Evolutionary conservation across 371 early-diverging fungal genomes (phyloP).

Genomic region (Saksenaea vasiformis): DNA sequence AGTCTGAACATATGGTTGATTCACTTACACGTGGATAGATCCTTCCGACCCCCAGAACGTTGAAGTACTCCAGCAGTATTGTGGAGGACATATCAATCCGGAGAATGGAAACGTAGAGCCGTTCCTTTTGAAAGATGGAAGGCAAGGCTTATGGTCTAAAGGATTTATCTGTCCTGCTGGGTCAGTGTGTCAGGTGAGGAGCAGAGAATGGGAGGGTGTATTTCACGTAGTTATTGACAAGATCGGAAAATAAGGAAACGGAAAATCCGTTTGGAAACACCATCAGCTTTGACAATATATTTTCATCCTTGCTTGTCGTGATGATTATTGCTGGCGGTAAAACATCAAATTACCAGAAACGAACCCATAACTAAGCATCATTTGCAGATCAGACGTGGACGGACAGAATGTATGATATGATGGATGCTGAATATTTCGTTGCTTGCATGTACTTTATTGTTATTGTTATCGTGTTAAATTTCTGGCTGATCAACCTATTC

Average conservation of each 20-base stretch:
- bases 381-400: conserved; percentile 69
- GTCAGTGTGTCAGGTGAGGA: conserved; percentile 51
- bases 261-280: conserved; percentile 53
- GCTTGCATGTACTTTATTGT: conserved; percentile 63
- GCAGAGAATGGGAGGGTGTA: neutral
- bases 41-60: conserved; percentile 30
- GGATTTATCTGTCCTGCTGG: conserved; percentile 61
- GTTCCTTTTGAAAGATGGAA: conserved; percentile 26
- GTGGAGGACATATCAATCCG: conserved; percentile 43
- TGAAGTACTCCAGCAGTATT: conserved; percentile 44
- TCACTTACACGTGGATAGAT: conserved; percentile 21
- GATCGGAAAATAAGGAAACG: conserved; percentile 32
- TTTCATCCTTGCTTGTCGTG: conserved; percentile 59
- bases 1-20: neutral
- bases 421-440: conserved; percentile 65
- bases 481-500: conserved; percentile 72
- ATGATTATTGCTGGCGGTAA: conserved; percentile 55
- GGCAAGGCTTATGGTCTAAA: conserved; percentile 42
- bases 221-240: neutral
- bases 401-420: conserved; percentile 69
- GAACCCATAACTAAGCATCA: conserved; percentile 17
- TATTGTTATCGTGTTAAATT: conserved; percentile 68
- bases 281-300: conserved; percentile 65
- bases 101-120: conserved; percentile 22
- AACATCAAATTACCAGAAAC: neutral